phyloP scores from a whole-genome alignment of 2,329 filamentous ascomycete genomes.

The Salinomyces thailandicus region DNA sequence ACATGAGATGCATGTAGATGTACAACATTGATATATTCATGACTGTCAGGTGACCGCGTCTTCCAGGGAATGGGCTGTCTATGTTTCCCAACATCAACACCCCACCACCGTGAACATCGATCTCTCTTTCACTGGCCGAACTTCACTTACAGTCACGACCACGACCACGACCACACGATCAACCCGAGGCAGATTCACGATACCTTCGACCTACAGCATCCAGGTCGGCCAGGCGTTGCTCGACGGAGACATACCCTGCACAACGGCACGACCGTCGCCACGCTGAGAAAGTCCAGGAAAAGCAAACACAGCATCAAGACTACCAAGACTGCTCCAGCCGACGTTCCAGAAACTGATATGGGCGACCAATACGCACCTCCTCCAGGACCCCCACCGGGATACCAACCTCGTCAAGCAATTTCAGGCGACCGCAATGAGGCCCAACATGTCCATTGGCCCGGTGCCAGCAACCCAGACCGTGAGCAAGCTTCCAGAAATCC shows the following conservation, averaged over 20 bases:
- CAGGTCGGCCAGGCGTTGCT: not conserved
- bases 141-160: conserved; percentile 16
- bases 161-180: conserved; percentile 9
- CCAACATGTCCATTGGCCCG: conserved; percentile 5
- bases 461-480: conserved; percentile 1
- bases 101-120: conserved; percentile 1
- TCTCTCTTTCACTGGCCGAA: conserved; percentile 13
- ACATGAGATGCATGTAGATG: no score
- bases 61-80: conserved; percentile 11
- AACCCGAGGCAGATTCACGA: conserved; percentile 6
- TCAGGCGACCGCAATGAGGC: not conserved
- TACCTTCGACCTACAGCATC: conserved; percentile 6
- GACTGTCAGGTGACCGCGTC: no score
- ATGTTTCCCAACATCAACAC: conserved; percentile 5
- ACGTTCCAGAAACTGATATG: conserved; percentile 3
- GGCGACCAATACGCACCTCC: conserved; percentile 22
- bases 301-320: conserved; percentile 6
- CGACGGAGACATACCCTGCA: conserved; percentile 3
- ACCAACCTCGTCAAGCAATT: conserved; percentile 2
- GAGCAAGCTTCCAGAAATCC: conserved; percentile 10
- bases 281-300: not conserved
- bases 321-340: conserved; percentile 4
- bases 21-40: no score
- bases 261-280: not conserved
- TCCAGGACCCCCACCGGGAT: conserved; percentile 23